Evolutionary conservation across 768 basidiomycete genomes (phyloP).

Genomic region (Hygrocybe punicea): DNA sequence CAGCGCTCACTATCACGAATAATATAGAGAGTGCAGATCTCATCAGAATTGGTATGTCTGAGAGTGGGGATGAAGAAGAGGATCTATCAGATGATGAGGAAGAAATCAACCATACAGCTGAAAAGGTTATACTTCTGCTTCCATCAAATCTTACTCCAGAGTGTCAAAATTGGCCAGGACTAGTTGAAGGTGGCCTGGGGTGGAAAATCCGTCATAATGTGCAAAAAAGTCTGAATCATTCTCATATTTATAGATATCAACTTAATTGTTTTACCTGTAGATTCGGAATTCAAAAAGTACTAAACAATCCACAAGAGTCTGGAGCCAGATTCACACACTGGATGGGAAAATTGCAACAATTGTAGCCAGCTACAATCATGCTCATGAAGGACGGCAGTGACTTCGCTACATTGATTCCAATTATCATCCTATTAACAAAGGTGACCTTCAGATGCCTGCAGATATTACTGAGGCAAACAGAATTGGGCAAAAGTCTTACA

Average conservation of each 20-base stretch:
- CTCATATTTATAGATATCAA: no score
- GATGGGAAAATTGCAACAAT: not conserved
- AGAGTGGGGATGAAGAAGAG: constrained; percentile 1
- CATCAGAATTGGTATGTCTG: not conserved
- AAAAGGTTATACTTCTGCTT: constrained; percentile 3
- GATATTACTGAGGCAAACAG: constrained; percentile 2
- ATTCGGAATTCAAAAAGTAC: no score
- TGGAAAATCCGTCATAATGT: no score
- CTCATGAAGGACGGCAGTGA: not conserved
- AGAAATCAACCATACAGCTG: constrained; percentile 1
- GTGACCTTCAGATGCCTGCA: constrained; percentile 3
- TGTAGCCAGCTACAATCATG: not conserved
- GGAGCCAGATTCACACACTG: not conserved
- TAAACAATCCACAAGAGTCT: no score
- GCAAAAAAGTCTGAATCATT: no score
- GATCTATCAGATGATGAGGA: not conserved
- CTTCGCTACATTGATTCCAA: not conserved
- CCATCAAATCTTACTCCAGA: constrained; percentile 6
- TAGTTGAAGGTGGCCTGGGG: constrained; percentile 3
- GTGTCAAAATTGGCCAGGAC: constrained; percentile 8
- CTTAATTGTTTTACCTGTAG: no score
- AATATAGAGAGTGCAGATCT: constrained; percentile 1
- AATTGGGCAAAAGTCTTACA: constrained; percentile 1
- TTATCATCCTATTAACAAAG: not conserved
- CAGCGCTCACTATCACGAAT: not conserved